Evolutionary conservation across 352 stramenopile genomes (phyloP).

Genomic region (Phytophthora cryptogea): DNA sequence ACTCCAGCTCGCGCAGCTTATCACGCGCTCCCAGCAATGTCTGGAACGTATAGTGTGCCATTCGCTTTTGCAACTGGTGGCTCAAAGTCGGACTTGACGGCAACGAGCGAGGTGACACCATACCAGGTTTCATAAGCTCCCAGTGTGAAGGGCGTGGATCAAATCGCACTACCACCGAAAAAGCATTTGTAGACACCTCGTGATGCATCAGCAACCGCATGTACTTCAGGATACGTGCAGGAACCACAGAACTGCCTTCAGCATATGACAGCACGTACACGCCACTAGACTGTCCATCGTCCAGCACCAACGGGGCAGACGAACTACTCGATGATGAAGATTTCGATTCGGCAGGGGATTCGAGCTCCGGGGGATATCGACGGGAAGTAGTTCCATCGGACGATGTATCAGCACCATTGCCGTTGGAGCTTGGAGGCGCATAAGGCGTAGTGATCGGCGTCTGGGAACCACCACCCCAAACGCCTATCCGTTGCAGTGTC

Average conservation of each 20-base stretch:
- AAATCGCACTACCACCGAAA: constrained; percentile 80
- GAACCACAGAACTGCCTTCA: constrained; percentile 71
- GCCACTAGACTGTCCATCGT: constrained; percentile 35
- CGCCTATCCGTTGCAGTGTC: constrained; percentile 69
- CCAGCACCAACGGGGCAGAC: constrained; percentile 22
- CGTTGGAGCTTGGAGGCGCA: constrained; percentile 27
- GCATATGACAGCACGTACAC: constrained; percentile 84
- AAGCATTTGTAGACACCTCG: constrained; percentile 83
- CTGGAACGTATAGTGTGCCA: constrained; percentile 79
- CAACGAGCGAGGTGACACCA: constrained; percentile 78
- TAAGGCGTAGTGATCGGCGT: constrained; percentile 84
- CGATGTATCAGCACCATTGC: constrained; percentile 3
- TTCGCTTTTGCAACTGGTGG: constrained; percentile 70
- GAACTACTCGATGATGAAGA: constrained; percentile 18
- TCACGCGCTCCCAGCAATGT: constrained; percentile 62
- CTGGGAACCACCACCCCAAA: constrained; percentile 83
- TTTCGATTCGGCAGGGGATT: constrained; percentile 18
- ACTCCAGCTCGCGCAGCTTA: constrained; percentile 60
- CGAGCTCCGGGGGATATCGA: constrained; percentile 7
- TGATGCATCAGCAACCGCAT: constrained; percentile 89
- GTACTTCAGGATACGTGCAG: constrained; percentile 83
- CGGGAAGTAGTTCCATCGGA: constrained; percentile 11
- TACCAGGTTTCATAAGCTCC: constrained; percentile 77
- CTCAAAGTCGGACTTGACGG: constrained; percentile 77
- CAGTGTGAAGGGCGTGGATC: constrained; percentile 71